Evolutionary conservation across 176 grass and related monocot species (phyloP).

Genomic region (Poa annua): DNA sequence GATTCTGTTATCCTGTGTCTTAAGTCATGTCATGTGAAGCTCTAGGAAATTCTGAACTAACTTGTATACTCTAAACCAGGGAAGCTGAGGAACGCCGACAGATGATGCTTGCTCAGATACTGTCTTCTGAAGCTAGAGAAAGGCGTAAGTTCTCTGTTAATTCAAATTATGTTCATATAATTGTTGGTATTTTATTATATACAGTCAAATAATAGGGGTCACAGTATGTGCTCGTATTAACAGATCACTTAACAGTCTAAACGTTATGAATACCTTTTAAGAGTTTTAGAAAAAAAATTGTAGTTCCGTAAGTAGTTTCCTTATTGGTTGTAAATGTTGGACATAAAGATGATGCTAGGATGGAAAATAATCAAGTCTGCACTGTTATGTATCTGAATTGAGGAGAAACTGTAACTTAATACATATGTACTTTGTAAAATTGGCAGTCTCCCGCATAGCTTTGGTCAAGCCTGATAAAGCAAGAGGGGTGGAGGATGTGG

Average conservation of each 20-base stretch:
- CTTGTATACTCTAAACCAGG: constrained; percentile 41
- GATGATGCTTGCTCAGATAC: constrained; percentile 74
- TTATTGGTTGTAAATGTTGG: background rate
- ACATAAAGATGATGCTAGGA: background rate
- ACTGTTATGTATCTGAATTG: background rate
- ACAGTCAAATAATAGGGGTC: background rate
- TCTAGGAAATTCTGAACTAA: background rate
- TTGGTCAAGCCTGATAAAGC: constrained; percentile 96
- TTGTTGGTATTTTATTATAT: background rate
- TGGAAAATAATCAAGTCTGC: background rate
- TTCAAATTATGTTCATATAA: background rate
- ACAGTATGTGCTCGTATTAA: background rate
- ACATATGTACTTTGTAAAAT: constrained; percentile 13
- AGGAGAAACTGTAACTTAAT: background rate
- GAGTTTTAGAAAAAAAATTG: background rate
- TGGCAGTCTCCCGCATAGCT: constrained; percentile 41
- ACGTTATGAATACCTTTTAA: background rate
- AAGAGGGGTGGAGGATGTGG: constrained; percentile 92
- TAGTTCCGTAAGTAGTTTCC: background rate
- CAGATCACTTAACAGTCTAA: background rate
- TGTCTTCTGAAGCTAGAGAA: constrained; percentile 74
- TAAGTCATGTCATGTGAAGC: constrained; percentile 9
- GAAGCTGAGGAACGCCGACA: constrained; percentile 75
- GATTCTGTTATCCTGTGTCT: background rate
- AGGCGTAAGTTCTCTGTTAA: constrained; percentile 57